Evolutionary conservation across 2,329 filamentous ascomycete genomes (phyloP).

Genomic region (Curvularia hawaiiensis): DNA sequence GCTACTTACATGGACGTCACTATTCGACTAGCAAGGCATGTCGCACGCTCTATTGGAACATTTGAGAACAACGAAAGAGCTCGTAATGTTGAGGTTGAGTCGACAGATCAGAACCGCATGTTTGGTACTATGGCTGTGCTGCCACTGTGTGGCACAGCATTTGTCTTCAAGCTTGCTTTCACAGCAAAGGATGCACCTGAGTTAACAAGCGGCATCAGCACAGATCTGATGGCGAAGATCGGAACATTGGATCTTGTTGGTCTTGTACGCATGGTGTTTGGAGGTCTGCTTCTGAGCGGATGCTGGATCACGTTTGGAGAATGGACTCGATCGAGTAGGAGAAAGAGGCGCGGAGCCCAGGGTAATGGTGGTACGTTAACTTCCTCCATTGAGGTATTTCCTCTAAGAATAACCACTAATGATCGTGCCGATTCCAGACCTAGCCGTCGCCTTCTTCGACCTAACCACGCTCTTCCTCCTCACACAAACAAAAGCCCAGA

Average conservation of each 20-base stretch:
- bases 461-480: conserved; percentile 78
- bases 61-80: conserved; percentile 25
- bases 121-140: conserved; percentile 42
- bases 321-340: conserved; percentile 28
- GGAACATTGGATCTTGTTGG: conserved; percentile 41
- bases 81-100: conserved; percentile 26
- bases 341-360: conserved; percentile 18
- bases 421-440: conserved; percentile 36
- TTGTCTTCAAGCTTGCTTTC: conserved; percentile 89
- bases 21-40: conserved; percentile 49
- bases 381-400: neutral
- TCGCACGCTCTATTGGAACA: conserved; percentile 35
- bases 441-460: conserved; percentile 60
- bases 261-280: conserved; percentile 46
- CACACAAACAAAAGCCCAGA: conserved; percentile 84
- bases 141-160: conserved; percentile 60
- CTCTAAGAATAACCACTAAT: neutral
- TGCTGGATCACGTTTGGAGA: conserved; percentile 38
- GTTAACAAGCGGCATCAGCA: conserved; percentile 55
- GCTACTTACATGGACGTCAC: conserved; percentile 69
- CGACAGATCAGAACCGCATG: conserved; percentile 35
- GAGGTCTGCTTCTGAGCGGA: conserved; percentile 39
- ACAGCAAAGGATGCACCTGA: conserved; percentile 88
- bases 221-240: conserved; percentile 55
- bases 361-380: conserved; percentile 35